Percentiles rank a stretch among this genome's conserved stretches.
Evolutionary conservation across 495 filamentous ascomycete species (phyloP).

Genomic region (Penicillium crystallinum): DNA sequence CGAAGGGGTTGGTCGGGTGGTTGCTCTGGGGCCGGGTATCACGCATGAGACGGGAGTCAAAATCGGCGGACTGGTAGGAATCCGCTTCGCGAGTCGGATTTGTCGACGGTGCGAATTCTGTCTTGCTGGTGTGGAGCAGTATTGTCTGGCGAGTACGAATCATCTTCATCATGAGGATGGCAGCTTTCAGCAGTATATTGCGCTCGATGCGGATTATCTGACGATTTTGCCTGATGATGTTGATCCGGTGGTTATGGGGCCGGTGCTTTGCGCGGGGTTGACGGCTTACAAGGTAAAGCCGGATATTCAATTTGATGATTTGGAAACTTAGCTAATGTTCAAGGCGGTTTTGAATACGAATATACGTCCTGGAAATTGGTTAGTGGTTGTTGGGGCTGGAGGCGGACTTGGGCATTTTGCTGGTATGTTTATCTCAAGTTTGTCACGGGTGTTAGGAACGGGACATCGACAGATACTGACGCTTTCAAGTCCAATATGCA

Average conservation of each 20-base stretch:
- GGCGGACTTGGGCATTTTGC: constrained; percentile 47
- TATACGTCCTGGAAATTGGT: constrained; percentile 37
- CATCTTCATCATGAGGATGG: constrained; percentile 49
- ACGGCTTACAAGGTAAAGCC: constrained; percentile 31
- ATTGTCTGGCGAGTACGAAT: constrained; percentile 40
- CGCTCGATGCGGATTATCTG: constrained; percentile 42
- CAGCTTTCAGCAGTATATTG: constrained; percentile 44
- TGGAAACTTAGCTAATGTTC: neutral
- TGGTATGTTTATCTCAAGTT: constrained; percentile 22
- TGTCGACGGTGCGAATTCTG: constrained; percentile 47
- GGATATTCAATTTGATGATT: neutral
- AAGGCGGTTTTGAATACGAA: constrained; percentile 40
- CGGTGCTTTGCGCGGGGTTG: constrained; percentile 43
- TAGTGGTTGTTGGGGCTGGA: constrained; percentile 47
- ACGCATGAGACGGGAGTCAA: constrained; percentile 25
- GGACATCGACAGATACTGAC: neutral
- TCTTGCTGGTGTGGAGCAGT: constrained; percentile 43
- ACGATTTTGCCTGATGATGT: constrained; percentile 43
- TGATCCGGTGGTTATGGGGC: constrained; percentile 38
- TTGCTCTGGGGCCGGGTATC: constrained; percentile 35
- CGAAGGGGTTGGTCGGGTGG: constrained; percentile 43
- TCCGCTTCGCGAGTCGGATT: constrained; percentile 42
- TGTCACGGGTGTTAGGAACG: too few relatives aligned
- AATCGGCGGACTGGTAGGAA: constrained; percentile 41
- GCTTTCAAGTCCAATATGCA: constrained; percentile 42